Conservation (phyloP, 257 asterid species). For the Solanum appendiculatum region DNA sequence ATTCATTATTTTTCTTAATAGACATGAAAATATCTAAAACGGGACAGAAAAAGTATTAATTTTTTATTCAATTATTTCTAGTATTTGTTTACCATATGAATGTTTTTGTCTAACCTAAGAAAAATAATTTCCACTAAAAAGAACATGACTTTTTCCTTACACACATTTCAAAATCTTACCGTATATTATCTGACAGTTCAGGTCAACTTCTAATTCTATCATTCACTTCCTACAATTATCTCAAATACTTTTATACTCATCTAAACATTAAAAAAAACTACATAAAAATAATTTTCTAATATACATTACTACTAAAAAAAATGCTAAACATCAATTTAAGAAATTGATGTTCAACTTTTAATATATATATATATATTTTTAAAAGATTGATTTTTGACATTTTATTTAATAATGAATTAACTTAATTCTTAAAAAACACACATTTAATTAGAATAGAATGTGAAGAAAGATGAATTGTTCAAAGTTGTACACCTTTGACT, state of each 20-base stretch:
- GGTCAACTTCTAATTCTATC: neutral
- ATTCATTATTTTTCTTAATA: neutral
- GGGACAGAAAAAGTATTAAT: neutral
- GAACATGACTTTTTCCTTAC: neutral
- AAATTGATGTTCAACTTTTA: too few species aligned
- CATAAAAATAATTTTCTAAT: neutral
- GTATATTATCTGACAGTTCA: neutral
- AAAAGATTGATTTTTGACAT: too few species aligned
- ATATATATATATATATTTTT: too few species aligned
- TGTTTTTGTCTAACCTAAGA: neutral
- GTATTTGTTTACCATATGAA: neutral
- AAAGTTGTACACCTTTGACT: neutral
- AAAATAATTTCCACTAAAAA: neutral
- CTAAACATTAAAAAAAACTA: neutral
- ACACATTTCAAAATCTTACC: neutral
- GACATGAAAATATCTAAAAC: neutral
- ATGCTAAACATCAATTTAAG: too few species aligned
- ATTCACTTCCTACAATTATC: neutral
- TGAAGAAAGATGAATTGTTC: neutral
- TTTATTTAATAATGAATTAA: neutral
- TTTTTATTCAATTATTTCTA: neutral
- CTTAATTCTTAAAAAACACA: neutral
- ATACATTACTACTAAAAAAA: neutral
- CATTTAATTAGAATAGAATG: neutral
- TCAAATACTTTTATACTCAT: neutral